These are phyloP conservation scores for Lachancea sp. DNA, from an alignment of 805 yeast species.

Conservation along the genomic window DNA sequence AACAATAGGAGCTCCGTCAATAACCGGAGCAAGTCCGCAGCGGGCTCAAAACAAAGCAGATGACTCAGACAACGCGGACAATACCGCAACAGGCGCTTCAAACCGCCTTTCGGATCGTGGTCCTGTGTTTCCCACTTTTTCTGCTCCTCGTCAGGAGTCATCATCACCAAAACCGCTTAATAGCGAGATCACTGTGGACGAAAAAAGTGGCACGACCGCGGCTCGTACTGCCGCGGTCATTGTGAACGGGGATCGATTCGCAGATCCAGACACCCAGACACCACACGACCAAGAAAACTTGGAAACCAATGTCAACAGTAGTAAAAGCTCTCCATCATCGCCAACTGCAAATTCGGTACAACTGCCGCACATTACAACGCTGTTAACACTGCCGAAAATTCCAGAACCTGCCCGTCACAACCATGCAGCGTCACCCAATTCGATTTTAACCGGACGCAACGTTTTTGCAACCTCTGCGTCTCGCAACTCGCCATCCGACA, in stretches of 20 bases:
- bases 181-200: conserved; percentile 1
- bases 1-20: too few species aligned
- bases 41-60: too few species aligned
- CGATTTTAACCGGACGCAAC: conserved; percentile 15
- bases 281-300: too few species aligned
- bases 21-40: too few species aligned
- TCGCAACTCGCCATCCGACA: conserved; percentile 4
- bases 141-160: neutral
- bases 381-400: conserved; percentile 3
- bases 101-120: too few species aligned
- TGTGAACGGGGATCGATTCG: neutral
- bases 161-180: neutral
- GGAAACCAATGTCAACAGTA: neutral
- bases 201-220: neutral
- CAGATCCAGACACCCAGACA: neutral
- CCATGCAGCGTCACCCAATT: conserved; percentile 12
- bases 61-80: too few species aligned
- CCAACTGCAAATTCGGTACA: neutral
- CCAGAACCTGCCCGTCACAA: neutral
- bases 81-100: too few species aligned
- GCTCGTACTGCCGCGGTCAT: conserved; percentile 5
- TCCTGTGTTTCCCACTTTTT: too few species aligned
- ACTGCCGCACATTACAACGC: conserved; percentile 8
- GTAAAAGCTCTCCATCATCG: neutral
- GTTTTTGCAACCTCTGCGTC: conserved; percentile 18